Evolutionary conservation across 1,284 basidiomycete genomes (phyloP).

Genomic region (Cerrena zonata): DNA sequence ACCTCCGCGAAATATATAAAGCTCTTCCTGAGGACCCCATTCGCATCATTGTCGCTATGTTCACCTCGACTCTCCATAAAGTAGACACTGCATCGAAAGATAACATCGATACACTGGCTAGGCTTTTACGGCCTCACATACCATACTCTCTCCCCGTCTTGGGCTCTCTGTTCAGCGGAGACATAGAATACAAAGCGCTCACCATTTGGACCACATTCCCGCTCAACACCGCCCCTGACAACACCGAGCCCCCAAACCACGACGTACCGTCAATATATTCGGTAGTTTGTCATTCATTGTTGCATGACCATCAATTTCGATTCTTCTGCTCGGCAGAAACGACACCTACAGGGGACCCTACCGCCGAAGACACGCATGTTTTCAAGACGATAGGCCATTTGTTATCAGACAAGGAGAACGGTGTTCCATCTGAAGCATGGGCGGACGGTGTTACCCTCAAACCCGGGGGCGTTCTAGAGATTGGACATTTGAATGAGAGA

Average conservation of each 20-base stretch:
- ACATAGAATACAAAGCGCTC: not conserved
- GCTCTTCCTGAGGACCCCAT: too few relatives aligned
- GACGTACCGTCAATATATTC: not conserved
- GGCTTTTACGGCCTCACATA: constrained; percentile 2
- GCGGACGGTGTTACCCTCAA: not conserved
- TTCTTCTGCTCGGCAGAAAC: too few relatives aligned
- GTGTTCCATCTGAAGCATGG: not conserved
- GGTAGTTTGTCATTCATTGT: not conserved
- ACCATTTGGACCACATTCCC: constrained; percentile 1
- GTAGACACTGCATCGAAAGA: too few relatives aligned
- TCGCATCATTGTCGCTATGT: too few relatives aligned
- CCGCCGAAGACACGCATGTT: too few relatives aligned
- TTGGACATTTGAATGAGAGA: not conserved
- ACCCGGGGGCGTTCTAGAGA: too few relatives aligned
- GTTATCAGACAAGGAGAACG: not conserved
- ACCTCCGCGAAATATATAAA: too few relatives aligned
- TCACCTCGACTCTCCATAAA: too few relatives aligned
- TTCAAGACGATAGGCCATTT: not conserved
- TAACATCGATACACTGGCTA: not conserved
- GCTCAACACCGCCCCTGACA: not conserved
- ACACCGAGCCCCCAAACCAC: not conserved
- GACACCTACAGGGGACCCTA: not conserved
- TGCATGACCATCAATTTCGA: not conserved
- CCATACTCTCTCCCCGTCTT: constrained; percentile 2
- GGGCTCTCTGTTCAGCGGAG: not conserved